These are phyloP conservation scores for Vitis rotundifolia DNA, from an alignment of 164 flowering plant genomes.

Conservation along the genomic window DNA sequence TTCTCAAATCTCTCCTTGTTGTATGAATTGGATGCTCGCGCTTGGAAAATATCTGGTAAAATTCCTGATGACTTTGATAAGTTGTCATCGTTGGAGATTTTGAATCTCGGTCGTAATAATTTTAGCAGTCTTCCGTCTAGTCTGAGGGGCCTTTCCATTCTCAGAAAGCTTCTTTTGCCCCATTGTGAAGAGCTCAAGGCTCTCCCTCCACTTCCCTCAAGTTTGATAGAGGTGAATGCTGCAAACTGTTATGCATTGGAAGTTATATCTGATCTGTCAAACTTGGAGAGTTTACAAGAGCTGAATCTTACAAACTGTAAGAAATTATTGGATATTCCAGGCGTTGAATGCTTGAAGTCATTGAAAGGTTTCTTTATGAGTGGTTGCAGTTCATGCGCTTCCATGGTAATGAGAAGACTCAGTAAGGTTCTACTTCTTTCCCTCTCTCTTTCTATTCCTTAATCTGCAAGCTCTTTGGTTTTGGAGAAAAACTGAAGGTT, in stretches of 20 bases:
- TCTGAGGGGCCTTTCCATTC: conserved; percentile 29
- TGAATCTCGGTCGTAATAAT: conserved; percentile 33
- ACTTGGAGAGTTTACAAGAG: conserved; percentile 20
- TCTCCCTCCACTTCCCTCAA: conserved; percentile 49
- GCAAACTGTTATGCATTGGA: conserved; percentile 32
- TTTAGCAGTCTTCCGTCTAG: conserved; percentile 38
- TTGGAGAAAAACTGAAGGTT: too few relatives aligned
- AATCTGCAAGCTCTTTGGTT: neutral
- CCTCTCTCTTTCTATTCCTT: neutral
- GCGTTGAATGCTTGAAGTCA: conserved; percentile 46
- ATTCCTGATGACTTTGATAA: conserved; percentile 47
- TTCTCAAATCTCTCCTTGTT: conserved; percentile 37
- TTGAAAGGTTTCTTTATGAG: conserved; percentile 34
- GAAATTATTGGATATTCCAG: conserved; percentile 37
- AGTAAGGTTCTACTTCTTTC: conserved; percentile 21
- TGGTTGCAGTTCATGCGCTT: conserved; percentile 19
- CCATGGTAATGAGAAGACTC: conserved; percentile 15
- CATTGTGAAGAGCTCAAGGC: conserved; percentile 31
- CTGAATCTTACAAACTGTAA: conserved; percentile 37
- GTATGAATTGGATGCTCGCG: conserved; percentile 31
- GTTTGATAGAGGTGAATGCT: conserved; percentile 22
- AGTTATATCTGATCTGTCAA: conserved; percentile 32
- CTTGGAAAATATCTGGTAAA: conserved; percentile 37
- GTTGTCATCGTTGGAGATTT: conserved; percentile 29
- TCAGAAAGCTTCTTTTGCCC: conserved; percentile 25